Evolutionary conservation across 164 flowering plant species (phyloP).

Genomic region (Aristolochia californica): DNA sequence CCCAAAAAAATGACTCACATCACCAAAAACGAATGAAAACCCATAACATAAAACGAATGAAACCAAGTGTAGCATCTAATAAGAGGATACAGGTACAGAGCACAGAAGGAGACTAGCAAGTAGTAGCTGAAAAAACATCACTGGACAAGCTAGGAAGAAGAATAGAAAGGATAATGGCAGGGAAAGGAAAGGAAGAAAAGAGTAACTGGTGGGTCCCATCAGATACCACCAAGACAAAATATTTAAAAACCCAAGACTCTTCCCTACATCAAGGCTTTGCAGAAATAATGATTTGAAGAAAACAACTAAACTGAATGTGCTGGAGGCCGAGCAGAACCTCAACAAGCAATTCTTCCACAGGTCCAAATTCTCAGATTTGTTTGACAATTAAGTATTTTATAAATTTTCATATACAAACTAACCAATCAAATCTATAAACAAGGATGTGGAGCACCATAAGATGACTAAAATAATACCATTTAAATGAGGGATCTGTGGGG

Average conservation of each 20-base stretch:
- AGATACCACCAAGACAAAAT: background rate
- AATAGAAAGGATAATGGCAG: no score
- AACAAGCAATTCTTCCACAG: no score
- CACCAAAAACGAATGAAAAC: background rate
- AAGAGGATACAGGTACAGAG: no score
- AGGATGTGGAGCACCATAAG: background rate
- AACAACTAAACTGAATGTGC: no score
- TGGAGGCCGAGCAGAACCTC: no score
- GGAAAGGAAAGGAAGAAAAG: background rate
- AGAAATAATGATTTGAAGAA: no score
- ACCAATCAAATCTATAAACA: background rate
- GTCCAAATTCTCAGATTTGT: no score
- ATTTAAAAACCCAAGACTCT: no score
- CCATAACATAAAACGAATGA: background rate
- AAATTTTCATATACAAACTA: background rate
- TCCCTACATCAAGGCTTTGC: no score
- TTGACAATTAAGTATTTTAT: no score
- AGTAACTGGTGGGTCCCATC: background rate
- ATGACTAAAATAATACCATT: conserved; percentile 36
- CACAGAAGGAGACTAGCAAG: background rate
- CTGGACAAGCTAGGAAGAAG: background rate
- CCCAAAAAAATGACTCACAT: background rate
- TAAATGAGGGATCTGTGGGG: conserved; percentile 86
- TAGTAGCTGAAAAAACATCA: no score
- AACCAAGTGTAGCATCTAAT: background rate